phyloP scores from a whole-genome alignment of 352 stramenopile species.

The Aphanomyces stellatus region DNA sequence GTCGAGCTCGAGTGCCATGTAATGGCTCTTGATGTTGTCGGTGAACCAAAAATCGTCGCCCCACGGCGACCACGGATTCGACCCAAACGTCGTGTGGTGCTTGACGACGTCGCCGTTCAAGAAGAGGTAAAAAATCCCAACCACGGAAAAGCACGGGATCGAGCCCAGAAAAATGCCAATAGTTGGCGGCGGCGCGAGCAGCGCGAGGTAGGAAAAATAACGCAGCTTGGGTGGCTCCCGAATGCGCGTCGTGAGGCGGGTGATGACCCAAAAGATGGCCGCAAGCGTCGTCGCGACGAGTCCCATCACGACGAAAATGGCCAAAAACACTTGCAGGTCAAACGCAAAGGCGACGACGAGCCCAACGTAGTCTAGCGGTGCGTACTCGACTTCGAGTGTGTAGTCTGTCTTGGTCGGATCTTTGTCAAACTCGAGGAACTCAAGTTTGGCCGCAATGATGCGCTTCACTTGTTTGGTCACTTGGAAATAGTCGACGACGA shows the following conservation, averaged over 20 bases:
- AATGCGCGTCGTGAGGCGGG: constrained; percentile 86
- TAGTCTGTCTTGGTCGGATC: constrained; percentile 82
- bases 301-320: constrained; percentile 91
- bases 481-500: constrained; percentile 95
- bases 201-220: constrained; percentile 86
- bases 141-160: constrained; percentile 70
- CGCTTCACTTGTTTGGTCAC: constrained; percentile 83
- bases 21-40: constrained; percentile 78
- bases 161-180: constrained; percentile 85
- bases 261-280: constrained; percentile 85
- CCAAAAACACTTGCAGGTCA: constrained; percentile 86
- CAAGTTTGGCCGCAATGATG: constrained; percentile 84
- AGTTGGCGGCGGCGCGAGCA: constrained; percentile 85
- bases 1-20: constrained; percentile 78
- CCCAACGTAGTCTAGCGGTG: constrained; percentile 92
- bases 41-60: constrained; percentile 51
- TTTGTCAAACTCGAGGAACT: constrained; percentile 92
- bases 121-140: constrained; percentile 56
- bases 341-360: constrained; percentile 97
- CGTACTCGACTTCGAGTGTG: constrained; percentile 86
- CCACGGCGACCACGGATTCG: neutral
- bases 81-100: constrained; percentile 6
- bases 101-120: constrained; percentile 44
- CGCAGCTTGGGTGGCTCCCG: constrained; percentile 87
- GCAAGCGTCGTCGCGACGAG: constrained; percentile 67